Evolutionary conservation across 805 yeast species (phyloP), one percentile per base, ranked within the genome.

Genomic region (Wickerhamiella cacticola): DNA sequence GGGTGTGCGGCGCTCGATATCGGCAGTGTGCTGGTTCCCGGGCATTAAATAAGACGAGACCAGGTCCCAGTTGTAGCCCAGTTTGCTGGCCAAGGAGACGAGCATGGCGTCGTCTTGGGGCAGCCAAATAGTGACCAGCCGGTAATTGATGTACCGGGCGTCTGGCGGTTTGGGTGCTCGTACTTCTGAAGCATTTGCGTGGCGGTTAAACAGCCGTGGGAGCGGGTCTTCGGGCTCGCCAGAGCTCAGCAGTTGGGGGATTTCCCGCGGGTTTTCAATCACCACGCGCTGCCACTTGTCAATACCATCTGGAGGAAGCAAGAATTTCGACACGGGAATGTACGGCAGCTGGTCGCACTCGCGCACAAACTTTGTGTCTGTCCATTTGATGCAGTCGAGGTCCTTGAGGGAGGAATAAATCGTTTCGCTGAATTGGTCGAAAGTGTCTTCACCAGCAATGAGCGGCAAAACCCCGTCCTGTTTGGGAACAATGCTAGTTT

Each of bases 91-190:
- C 49, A 84, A 79, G 54, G 78, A 80, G 43, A 87, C 79, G 54
- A 92, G 72, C 52, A 73, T 72, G 52, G 78, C 79, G 60, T 92
- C 98, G 62, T 92, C 98, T 55, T 81, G 87, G 0, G 97, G 96
- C 15, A 88, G 71, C 98, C 98, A 92, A 26, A 88, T 83, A 0
- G 97, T 86, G 3, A 97, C 96, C 1, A 89, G 80, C 53, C 97
- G 70, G 52, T 76, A 74, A 53, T 85, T 88, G 54, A 92, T 67
- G 58, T 85, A 83, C 56, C 80, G 78, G 50, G 84, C 66, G 6
- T 83, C 74, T 3, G 98, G 98, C 0, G 97, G 97, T 45, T 75
- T 74, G 5, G 98, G 98, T 0, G 98, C 96, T 53, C 81, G 78
- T 44, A 88, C 68, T 9, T 39, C 42, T 9, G 16, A 12, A 7